Conservation (phyloP, 139 green algal genomes). For the Monoraphidium neglectum region DNA sequence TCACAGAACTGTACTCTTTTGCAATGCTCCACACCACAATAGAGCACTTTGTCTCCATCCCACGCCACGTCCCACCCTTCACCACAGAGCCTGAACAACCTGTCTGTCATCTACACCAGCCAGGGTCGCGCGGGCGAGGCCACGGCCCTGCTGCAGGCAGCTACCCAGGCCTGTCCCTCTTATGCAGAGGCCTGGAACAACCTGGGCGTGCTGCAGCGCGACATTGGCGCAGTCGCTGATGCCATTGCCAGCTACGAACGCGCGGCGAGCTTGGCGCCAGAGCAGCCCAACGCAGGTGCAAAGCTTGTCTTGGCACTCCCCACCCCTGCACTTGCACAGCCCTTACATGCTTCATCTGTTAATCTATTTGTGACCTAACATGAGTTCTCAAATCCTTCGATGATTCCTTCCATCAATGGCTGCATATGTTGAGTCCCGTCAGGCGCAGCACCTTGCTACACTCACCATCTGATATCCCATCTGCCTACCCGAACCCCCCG, state of each 20-base stretch:
- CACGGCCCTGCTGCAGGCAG: conserved; percentile 79
- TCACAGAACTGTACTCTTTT: not conserved
- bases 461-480: too few relatives aligned
- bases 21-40: not conserved
- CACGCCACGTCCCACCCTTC: not conserved
- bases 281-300: conserved; percentile 71
- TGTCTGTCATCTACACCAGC: conserved; percentile 91
- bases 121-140: conserved; percentile 79
- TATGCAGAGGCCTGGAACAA: conserved; percentile 97
- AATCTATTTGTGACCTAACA: too few relatives aligned
- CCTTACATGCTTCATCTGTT: too few relatives aligned
- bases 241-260: conserved; percentile 74
- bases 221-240: conserved; percentile 57
- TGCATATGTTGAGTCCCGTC: too few relatives aligned
- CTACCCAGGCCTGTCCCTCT: conserved; percentile 70
- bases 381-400: too few relatives aligned
- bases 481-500: too few relatives aligned
- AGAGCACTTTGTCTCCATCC: not conserved
- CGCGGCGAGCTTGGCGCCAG: conserved; percentile 67
- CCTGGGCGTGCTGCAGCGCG: conserved; percentile 85
- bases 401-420: too few relatives aligned
- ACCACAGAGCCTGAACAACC: conserved; percentile 94
- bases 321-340: too few relatives aligned
- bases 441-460: too few relatives aligned
- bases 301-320: conserved; percentile 53